Evolutionary conservation across 345 rosid genomes (phyloP), one percentile per base, ranked within the genome.

Genomic region (Turnera subulata): DNA sequence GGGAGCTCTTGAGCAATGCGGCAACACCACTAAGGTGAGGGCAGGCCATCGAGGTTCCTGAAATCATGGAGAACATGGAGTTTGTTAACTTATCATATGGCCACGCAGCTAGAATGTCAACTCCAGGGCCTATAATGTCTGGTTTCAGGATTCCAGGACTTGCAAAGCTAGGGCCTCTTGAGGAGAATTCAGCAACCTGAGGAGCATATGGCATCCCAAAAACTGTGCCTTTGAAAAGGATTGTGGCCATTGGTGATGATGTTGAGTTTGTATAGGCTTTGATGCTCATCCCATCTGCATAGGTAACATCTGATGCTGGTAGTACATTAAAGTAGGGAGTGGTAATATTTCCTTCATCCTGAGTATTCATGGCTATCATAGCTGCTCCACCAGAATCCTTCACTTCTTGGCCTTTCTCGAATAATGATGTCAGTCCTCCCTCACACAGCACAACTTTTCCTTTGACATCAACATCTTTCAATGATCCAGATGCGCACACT

Each of bases 41-140:
- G 68, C 82, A 74, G 0, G 89, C 52, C 89, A 83, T 83, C 8
- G 89, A 80, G 47, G 89, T 83, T 46, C 89, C 89, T 42, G 84
- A 78, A 1, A 62, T 14, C n/a, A 53, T 26, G 37, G 52, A 42
- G 52, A 62, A 62, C 18, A 37, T 50, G 23, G 42, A 21, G 24
- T 23, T 19, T 24, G 56, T 15, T 5, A 6, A 14, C 13, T 56
- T 50, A 7, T 2, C 14, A 15, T 51, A 52, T 25, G 56, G 65
- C 65, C 65, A 61, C 12, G 65, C 57, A 1, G 65, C 65, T 50
- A 61, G 25, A 61, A 61, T 61, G 42, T 42, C 50, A 17, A 52
- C 59, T 4, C 71, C 65, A 46, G 71, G 65, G 1, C 65, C 71
- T 29, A 59, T 18, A 11, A 66, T 58, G 48, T 66, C 71, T 0